phyloP scores from a whole-genome alignment of 75 land plant species.

The Adiantum capillusveneris region DNA sequence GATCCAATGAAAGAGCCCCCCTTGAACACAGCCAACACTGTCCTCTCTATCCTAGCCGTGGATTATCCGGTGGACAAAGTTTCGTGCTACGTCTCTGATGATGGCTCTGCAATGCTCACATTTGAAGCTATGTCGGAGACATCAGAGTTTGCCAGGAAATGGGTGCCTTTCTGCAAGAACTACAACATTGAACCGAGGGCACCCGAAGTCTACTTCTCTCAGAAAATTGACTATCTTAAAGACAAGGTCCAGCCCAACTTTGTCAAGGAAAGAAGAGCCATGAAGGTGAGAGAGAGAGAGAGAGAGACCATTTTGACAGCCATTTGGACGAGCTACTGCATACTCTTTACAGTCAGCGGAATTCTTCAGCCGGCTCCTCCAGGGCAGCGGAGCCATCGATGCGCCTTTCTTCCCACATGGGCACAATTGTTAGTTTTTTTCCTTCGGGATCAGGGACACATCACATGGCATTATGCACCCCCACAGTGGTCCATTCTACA shows the following conservation, averaged over 20 bases:
- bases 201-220: constrained; percentile 51
- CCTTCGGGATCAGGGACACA: too few species aligned
- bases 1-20: constrained; percentile 55
- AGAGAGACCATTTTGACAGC: too few species aligned
- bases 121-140: constrained; percentile 34
- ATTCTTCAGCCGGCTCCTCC: too few species aligned
- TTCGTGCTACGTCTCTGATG: constrained; percentile 31
- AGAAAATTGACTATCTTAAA: constrained; percentile 50
- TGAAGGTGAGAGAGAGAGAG: constrained; percentile 26
- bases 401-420: too few species aligned
- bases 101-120: constrained; percentile 29
- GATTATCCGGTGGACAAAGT: constrained; percentile 49
- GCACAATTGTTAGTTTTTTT: too few species aligned
- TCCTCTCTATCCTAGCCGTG: constrained; percentile 41
- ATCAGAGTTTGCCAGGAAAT: constrained; percentile 49
- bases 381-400: too few species aligned
- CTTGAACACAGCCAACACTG: constrained; percentile 42
- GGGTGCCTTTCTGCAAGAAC: constrained; percentile 54
- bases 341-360: too few species aligned
- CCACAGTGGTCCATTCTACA: too few species aligned
- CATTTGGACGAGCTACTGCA: too few species aligned
- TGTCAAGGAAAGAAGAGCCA: constrained; percentile 41
- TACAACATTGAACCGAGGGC: constrained; percentile 46
- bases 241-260: constrained; percentile 40
- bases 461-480: too few species aligned